phyloP scores from a whole-genome alignment of 164 flowering plant genomes.

The Aristolochia contorta region DNA sequence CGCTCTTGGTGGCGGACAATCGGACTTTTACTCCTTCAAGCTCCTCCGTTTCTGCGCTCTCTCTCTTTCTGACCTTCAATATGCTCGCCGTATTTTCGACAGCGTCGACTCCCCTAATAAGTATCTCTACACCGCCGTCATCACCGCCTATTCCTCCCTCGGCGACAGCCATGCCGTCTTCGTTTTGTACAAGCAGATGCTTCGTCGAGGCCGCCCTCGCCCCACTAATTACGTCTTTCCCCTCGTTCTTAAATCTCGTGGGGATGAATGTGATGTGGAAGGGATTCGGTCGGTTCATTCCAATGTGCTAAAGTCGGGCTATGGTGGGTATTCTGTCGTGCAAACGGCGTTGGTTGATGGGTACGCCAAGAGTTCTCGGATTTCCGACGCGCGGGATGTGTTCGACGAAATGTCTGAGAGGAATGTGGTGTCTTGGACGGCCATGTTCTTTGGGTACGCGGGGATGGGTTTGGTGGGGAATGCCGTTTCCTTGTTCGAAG shows the following conservation, averaged over 20 bases:
- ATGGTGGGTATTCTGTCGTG: constrained; percentile 39
- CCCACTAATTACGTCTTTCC: constrained; percentile 56
- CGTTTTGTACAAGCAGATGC: constrained; percentile 31
- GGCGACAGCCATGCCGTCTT: constrained; percentile 16
- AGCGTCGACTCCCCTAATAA: constrained; percentile 32
- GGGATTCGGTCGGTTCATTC: constrained; percentile 33
- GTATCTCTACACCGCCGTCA: constrained; percentile 46
- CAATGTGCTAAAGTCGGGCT: constrained; percentile 42
- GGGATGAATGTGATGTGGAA: constrained; percentile 15
- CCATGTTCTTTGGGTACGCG: constrained; percentile 52
- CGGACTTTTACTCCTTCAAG: constrained; percentile 53
- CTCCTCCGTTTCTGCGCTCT: constrained; percentile 49
- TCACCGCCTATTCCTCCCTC: constrained; percentile 38
- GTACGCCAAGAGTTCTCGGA: constrained; percentile 25
- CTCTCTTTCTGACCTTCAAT: constrained; percentile 28
- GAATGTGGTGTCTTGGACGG: constrained; percentile 57
- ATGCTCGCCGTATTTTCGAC: constrained; percentile 52
- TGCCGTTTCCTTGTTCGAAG: constrained; percentile 41
- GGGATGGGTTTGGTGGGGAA: constrained; percentile 34
- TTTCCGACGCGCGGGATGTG: constrained; percentile 31
- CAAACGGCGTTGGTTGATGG: constrained; percentile 50
- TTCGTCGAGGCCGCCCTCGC: constrained; percentile 18
- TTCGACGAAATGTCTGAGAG: constrained; percentile 50
- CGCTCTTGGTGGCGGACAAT: constrained; percentile 39
- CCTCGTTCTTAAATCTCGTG: constrained; percentile 32